Evolutionary conservation across 345 rosid species (phyloP).

Genomic region (Eucalyptus viminalis): DNA sequence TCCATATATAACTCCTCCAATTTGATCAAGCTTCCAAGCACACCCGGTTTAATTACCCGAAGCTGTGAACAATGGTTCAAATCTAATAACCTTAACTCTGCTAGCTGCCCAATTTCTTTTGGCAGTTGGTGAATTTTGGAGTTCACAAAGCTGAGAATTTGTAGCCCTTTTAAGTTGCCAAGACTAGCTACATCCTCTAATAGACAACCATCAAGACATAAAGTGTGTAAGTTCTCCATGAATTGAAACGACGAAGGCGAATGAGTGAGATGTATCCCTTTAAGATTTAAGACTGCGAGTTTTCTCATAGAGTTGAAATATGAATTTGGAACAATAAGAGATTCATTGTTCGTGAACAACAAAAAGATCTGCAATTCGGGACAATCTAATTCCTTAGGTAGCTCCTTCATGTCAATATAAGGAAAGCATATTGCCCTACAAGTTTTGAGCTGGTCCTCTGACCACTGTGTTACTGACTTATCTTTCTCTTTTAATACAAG

Average conservation of each 20-base stretch:
- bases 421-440: too few relatives aligned
- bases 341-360: too few relatives aligned
- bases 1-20: background rate
- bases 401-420: rapidly evolving
- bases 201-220: rapidly evolving
- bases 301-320: too few relatives aligned
- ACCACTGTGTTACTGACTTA: rapidly evolving
- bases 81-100: background rate
- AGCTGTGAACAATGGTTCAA: rapidly evolving
- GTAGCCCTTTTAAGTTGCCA: background rate
- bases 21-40: background rate
- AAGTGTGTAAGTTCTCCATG: rapidly evolving
- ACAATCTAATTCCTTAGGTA: rapidly evolving
- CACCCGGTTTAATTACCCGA: background rate
- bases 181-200: background rate
- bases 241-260: rapidly evolving
- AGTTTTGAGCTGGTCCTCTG: rapidly evolving
- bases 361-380: too few relatives aligned
- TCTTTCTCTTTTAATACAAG: background rate
- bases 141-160: background rate
- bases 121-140: rapidly evolving
- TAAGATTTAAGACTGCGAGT: too few relatives aligned
- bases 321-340: too few relatives aligned
- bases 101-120: background rate
- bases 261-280: background rate